Conservation (phyloP, 1,139 yeast species). For the Diutina rugosa region DNA sequence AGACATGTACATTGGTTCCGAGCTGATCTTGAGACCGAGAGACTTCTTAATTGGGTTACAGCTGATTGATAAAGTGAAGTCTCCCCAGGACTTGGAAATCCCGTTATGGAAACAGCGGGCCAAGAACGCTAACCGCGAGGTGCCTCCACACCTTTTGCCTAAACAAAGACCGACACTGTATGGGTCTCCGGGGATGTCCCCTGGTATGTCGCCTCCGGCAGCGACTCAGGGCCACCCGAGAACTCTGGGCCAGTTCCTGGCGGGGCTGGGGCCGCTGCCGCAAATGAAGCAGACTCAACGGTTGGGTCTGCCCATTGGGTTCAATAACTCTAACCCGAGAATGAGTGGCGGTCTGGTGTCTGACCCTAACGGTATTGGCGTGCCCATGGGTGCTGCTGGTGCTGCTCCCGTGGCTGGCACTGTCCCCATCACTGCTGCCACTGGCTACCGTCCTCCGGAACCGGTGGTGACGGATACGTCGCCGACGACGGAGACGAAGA, state of each 20-base stretch:
- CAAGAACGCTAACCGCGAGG: conserved; percentile 12
- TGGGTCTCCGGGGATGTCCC: background rate
- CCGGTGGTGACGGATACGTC: background rate
- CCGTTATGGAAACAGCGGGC: conserved; percentile 15
- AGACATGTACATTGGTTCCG: conserved; percentile 79
- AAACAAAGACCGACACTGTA: background rate
- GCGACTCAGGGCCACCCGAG: background rate
- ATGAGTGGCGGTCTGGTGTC: background rate
- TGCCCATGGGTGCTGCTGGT: background rate
- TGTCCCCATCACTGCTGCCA: background rate
- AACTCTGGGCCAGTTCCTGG: background rate
- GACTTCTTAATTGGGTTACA: conserved; percentile 36
- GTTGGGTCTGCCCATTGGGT: background rate
- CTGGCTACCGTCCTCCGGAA: conserved; percentile 1
- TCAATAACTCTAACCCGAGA: background rate
- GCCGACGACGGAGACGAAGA: background rate
- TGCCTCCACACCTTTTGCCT: conserved; percentile 20
- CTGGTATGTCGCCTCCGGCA: background rate
- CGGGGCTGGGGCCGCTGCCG: background rate
- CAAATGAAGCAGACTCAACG: background rate
- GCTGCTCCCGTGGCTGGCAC: background rate
- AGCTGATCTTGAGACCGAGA: conserved; percentile 57
- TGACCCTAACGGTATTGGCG: background rate
- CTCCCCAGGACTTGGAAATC: conserved; percentile 20
- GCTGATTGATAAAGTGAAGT: conserved; percentile 23